phyloP scores from a whole-genome alignment of 1,284 basidiomycete species.

The Waitea zeae region DNA sequence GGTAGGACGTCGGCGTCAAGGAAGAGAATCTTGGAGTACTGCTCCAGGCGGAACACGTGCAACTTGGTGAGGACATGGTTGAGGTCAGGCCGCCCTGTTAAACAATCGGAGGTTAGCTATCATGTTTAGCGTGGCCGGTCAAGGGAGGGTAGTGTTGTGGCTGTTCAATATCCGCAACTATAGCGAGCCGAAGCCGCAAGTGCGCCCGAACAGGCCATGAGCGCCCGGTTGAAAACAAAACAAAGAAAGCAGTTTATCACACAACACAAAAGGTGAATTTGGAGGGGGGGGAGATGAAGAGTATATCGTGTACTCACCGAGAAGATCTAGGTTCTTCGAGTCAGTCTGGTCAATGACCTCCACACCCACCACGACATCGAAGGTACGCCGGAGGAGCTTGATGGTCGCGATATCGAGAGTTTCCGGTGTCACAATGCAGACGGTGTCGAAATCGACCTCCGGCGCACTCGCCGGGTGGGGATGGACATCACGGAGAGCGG shows the following conservation, averaged over 20 bases:
- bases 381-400: conserved; percentile 66
- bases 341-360: conserved; percentile 65
- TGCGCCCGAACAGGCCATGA: not conserved
- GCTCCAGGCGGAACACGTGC: conserved; percentile 81
- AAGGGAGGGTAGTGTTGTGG: not conserved
- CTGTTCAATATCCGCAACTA: no score
- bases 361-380: conserved; percentile 80
- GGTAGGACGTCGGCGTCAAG: conserved; percentile 94
- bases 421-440: conserved; percentile 88
- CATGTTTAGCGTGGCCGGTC: no score
- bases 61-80: conserved; percentile 87
- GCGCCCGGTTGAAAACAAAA: not conserved
- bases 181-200: no score
- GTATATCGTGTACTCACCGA: conserved; percentile 71
- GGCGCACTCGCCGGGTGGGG: conserved; percentile 31
- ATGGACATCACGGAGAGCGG: conserved; percentile 71
- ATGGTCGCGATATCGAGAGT: conserved; percentile 79
- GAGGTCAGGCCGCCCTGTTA: conserved; percentile 80
- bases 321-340: conserved; percentile 48
- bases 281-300: conserved; percentile 4
- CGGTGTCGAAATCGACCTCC: conserved; percentile 63
- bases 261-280: conserved; percentile 9
- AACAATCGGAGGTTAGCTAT: no score
- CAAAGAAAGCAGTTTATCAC: no score
- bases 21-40: conserved; percentile 83